Base-by-base conservation (phyloP, 352 stramenopile genomes). In the Phytophthora brassicae region DNA sequence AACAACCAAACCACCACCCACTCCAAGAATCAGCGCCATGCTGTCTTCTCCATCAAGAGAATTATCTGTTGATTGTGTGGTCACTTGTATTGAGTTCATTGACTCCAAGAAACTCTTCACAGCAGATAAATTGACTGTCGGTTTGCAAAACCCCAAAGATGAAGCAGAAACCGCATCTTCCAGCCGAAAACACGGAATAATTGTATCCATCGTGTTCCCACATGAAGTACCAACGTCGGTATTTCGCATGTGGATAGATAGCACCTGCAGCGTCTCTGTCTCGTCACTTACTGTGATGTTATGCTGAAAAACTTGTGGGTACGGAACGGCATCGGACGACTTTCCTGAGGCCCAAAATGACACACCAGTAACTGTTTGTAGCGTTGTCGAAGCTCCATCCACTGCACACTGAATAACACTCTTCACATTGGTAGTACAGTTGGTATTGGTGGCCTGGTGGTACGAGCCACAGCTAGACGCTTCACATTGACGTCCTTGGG, bases 181-280 rank as follows among this genome's bases (percentile, higher is more conserved):
- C 22, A 81, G 50, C 41, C 56, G 42, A 9, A 77, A 44, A 39
- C 77, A 86, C 31, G 77, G 77, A 24, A 83, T 74, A 35, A 86
- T 72, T 1, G 57, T 44, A 42, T 84, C 77, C 49, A 73, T 50
- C 26, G 70, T 63, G 47, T 36, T 77, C 24, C 35, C 48, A 43
- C 74, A 78, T 8, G 42, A 65, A 6, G 50, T 50, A 29, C 60
- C 55, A 23, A 17, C 41, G 26, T 71, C 53, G 28, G 35, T 56
- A 44, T 70, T 60, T 13, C 57, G 50, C 74, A 86, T 78, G 66
- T 84, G 69, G 43, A 86, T 81, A 7, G 64, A 74, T 28, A 74
- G 60, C 2, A 84, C 13, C 19, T 69, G 43, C 28, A 75, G 23
- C 13, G 48, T 28, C 4, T 50, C 26, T 8, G 38, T 33, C 12